phyloP scores from a whole-genome alignment of 495 filamentous ascomycete genomes.

The Pyrenula aspistea region DNA sequence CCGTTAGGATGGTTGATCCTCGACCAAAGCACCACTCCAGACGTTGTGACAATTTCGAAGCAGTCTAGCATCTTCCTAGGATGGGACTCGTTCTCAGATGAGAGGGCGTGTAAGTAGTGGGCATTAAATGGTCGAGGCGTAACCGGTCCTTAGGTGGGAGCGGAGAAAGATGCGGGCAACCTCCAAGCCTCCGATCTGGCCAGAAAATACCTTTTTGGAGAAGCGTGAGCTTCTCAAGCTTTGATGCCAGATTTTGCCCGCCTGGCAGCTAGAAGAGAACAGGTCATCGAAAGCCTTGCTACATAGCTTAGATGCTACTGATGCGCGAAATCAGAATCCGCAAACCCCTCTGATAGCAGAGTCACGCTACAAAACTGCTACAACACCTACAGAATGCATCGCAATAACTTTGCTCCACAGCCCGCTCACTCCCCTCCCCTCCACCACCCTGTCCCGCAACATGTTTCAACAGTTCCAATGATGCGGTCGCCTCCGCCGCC shows the following conservation, averaged over 20 bases:
- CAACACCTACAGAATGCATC: constrained; percentile 51
- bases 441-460: constrained; percentile 95
- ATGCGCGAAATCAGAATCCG: no score
- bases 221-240: not conserved
- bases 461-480: constrained; percentile 97
- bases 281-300: no score
- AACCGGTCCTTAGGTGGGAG: not conserved
- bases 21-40: constrained; percentile 94
- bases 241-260: no score
- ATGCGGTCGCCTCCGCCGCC: constrained; percentile 92
- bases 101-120: no score
- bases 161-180: not conserved
- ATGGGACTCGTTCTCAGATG: no score
- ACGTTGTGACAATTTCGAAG: constrained; percentile 92
- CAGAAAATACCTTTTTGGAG: not conserved
- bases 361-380: not conserved
- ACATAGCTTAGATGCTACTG: no score
- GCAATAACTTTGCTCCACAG: constrained; percentile 59
- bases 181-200: not conserved
- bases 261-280: no score
- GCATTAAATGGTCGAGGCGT: not conserved
- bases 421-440: constrained; percentile 85
- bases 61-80: constrained; percentile 75
- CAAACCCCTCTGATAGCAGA: not conserved
- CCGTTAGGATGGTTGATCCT: constrained; percentile 70